Conservation (phyloP, 176 grass and related monocot species). For the Coix lacrymajobi region DNA sequence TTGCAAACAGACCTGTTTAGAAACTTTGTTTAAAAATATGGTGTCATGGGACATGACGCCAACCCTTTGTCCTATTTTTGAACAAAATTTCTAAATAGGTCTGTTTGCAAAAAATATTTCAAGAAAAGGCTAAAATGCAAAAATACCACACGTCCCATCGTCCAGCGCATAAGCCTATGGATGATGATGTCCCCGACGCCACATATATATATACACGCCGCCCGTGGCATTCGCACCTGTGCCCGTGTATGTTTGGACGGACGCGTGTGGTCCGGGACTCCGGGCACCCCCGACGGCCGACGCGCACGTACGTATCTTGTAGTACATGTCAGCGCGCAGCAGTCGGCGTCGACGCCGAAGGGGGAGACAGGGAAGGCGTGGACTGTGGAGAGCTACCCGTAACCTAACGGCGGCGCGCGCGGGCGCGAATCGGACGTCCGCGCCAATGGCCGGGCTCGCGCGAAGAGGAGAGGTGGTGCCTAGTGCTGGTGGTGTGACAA, state of each 20-base stretch:
- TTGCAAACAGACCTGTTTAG: no score
- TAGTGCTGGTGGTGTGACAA: constrained; percentile 28
- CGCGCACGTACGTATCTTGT: not conserved
- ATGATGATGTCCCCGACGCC: not conserved
- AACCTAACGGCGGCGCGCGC: constrained; percentile 25
- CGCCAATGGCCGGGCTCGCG: not conserved
- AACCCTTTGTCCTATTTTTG: no score
- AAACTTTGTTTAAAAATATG: no score
- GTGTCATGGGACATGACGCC: no score
- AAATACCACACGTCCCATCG: no score
- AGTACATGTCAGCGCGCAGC: not conserved
- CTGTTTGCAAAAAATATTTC: no score
- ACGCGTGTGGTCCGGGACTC: not conserved
- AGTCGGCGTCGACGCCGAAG: constrained; percentile 18
- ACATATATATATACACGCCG: not conserved
- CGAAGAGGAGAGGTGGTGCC: not conserved
- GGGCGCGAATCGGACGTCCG: not conserved
- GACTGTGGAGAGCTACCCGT: constrained; percentile 20
- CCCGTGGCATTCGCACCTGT: not conserved
- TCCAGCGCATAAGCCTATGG: not conserved
- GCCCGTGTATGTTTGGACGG: not conserved
- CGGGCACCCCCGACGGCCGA: not conserved
- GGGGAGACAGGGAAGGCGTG: not conserved
- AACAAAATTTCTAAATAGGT: no score
- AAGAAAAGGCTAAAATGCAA: no score